Percentiles rank a stretch among this genome's conserved stretches.
Conservation (phyloP, 345 rosid genomes). For the Euclidium syriacum region DNA sequence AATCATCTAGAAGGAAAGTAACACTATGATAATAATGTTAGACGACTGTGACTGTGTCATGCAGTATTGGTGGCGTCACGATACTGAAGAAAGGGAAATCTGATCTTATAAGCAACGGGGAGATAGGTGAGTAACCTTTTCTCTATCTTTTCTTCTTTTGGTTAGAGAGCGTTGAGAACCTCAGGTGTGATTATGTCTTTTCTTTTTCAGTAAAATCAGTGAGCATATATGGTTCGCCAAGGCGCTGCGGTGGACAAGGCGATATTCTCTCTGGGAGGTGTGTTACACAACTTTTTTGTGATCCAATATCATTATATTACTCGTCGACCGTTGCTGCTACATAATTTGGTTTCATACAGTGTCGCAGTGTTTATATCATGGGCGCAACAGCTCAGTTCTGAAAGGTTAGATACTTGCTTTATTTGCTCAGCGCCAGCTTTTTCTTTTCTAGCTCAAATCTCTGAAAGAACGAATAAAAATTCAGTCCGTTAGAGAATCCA, state of each 20-base stretch:
- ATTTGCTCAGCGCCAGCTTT: neutral
- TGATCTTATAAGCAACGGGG: conserved; percentile 78
- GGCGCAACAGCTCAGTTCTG: conserved; percentile 52
- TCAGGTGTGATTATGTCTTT: neutral
- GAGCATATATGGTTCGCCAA: conserved; percentile 70
- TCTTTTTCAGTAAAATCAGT: conserved; percentile 71
- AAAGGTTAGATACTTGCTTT: conserved; percentile 37
- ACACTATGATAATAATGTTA: neutral
- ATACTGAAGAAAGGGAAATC: conserved; percentile 78
- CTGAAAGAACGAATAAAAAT: neutral
- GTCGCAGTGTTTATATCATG: conserved; percentile 86
- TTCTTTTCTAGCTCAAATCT: neutral
- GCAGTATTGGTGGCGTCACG: conserved; percentile 89
- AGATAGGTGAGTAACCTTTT: conserved; percentile 45
- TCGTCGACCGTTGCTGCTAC: neutral
- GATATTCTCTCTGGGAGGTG: conserved; percentile 97
- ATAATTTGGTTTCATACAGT: conserved; percentile 35
- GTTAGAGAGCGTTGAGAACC: neutral
- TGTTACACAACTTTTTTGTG: conserved; percentile 6
- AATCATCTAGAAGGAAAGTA: neutral
- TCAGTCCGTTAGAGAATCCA: conserved; percentile 43
- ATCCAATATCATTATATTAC: neutral
- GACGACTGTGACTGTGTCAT: neutral
- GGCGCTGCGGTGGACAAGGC: conserved; percentile 97
- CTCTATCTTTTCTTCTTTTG: neutral